Percentiles rank a stretch among this genome's conserved stretches.
These are phyloP conservation scores for Mrakia frigida DNA, from an alignment of 768 basidiomycete species.

Conservation along the genomic window DNA sequence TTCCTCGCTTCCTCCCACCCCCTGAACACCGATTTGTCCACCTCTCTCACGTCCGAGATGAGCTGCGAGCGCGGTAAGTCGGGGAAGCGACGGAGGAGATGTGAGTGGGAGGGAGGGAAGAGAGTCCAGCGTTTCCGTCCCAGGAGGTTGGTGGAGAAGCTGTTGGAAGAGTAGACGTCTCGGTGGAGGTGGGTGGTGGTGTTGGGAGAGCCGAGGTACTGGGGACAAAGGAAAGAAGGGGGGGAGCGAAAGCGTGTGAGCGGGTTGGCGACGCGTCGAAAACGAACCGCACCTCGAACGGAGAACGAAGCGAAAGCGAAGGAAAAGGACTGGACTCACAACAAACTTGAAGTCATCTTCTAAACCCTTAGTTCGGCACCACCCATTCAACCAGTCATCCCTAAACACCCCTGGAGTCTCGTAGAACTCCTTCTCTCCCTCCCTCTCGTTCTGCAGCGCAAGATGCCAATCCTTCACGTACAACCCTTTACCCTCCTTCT, in stretches of 20 bases:
- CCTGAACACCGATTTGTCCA: constrained; percentile 33
- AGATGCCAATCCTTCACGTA: constrained; percentile 47
- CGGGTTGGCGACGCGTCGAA: constrained; percentile 40
- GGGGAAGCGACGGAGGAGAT: constrained; percentile 24
- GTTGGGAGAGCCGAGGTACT: constrained; percentile 41
- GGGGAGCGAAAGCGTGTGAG: constrained; percentile 19
- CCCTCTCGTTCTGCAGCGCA: constrained; percentile 37
- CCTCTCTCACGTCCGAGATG: constrained; percentile 40
- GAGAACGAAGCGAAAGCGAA: background rate
- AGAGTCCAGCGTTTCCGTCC: constrained; percentile 45
- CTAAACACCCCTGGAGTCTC: constrained; percentile 39
- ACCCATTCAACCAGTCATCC: constrained; percentile 35
- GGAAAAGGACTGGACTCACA: background rate
- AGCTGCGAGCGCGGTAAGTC: constrained; percentile 33
- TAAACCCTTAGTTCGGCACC: background rate
- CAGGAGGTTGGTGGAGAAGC: constrained; percentile 44
- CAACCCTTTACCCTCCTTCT: constrained; percentile 32
- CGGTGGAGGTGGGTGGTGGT: constrained; percentile 44
- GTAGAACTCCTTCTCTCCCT: constrained; percentile 39
- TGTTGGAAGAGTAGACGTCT: constrained; percentile 44
- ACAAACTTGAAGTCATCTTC: constrained; percentile 22
- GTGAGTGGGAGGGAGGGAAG: constrained; percentile 38
- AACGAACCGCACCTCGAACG: no score
- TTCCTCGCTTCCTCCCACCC: constrained; percentile 32
- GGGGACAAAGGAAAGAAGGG: constrained; percentile 23